Base-by-base conservation (phyloP, 2,329 filamentous ascomycete species). In the Colletotrichum sp. region DNA sequence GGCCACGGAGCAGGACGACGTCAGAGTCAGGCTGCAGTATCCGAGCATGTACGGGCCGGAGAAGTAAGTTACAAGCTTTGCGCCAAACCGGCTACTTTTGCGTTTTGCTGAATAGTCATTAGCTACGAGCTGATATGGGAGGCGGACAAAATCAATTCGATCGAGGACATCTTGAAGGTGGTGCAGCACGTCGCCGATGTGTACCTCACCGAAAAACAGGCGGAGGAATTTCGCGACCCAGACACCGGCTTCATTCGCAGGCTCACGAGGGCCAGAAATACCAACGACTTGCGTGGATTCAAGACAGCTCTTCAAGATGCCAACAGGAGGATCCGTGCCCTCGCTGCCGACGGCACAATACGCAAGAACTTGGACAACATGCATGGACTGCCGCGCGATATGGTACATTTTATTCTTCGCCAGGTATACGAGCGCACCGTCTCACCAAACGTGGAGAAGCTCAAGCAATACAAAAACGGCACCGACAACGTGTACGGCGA, bases 401-500 rank as follows among this genome's bases (percentile, higher is more conserved):
- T 96, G 65, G 93, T 96, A 63, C 92, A 94, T 79, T 93, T 95
- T 79, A 96, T 98, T 80, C 90, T 98, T 57, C 93, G 91, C 71
- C 96, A 99, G 83, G 94, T 95, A 26, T 99, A 98, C 86, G 93
- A 96, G 80, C 95, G 97, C 67, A 98, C 95, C 7, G 97, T 99
- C 9, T 97, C 96, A 3, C 96, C 95, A 7, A 92, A 94, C 77
- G 95, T 98, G 28, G 95, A 98, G 78, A 91, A 93, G 12, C 91
- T 99, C 15, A 92, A 93, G 75, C 93, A 95, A 80, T 98, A 99
- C 83, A 92, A 97, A 81, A 95, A 96, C 82, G 96, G 96, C 80
- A 95, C 95, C 79, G 95, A 98, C 84, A 96, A 98, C 80, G 95
- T 98, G 52, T 99, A 99, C 82, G 97, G 97, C 82, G 97, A 99